Conservation (phyloP, 2,329 filamentous ascomycete genomes). For the Thielaviopsis populi region DNA sequence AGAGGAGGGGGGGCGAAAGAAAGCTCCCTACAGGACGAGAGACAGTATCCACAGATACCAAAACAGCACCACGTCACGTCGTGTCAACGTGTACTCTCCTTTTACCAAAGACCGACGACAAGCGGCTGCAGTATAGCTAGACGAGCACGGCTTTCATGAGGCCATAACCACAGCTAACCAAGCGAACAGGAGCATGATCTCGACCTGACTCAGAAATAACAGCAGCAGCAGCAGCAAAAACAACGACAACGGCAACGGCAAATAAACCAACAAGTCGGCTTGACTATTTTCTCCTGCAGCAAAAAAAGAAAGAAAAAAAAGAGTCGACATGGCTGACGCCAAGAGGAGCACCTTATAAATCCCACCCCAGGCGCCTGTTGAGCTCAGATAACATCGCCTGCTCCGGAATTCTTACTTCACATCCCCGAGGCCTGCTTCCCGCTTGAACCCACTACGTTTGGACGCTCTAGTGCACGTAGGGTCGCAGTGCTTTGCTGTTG, state of each 20-base stretch:
- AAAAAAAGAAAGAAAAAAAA: not conserved
- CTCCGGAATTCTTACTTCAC: not conserved
- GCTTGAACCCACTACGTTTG: slow-evolving; percentile 6
- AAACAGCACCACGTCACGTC: not conserved
- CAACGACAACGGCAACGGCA: not conserved
- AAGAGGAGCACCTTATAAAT: not conserved
- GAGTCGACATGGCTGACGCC: not conserved
- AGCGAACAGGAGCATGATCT: not conserved
- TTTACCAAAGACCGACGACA: not conserved
- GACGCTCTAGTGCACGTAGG: not conserved
- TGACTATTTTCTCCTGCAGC: not conserved
- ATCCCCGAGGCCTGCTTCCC: slow-evolving; percentile 9
- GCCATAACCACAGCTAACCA: not conserved
- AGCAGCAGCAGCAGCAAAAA: not conserved
- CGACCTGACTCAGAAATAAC: not conserved
- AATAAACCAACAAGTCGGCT: not conserved
- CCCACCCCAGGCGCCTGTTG: not conserved
- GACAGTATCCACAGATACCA: not conserved
- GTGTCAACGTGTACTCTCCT: not conserved
- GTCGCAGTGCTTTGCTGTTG: slow-evolving; percentile 1
- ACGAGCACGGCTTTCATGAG: not conserved
- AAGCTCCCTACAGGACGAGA: not conserved
- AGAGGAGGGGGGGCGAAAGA: not conserved
- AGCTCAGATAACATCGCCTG: slow-evolving; percentile 2
- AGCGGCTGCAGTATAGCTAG: not conserved